Conservation (phyloP, 192 early-diverging fungal species). For the Lobulomyces angularis region DNA sequence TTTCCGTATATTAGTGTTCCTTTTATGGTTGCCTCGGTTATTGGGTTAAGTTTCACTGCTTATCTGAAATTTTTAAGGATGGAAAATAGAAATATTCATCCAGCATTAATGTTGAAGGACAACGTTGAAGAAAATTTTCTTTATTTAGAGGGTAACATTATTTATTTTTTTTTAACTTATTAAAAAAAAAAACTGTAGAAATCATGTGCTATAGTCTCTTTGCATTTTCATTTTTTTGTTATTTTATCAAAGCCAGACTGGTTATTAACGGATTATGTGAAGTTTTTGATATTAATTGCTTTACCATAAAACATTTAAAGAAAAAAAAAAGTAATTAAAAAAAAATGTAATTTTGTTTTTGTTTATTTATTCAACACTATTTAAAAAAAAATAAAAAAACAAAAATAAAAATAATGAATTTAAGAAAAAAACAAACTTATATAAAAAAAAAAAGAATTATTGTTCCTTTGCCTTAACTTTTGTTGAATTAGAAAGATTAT, state of each 20-base stretch:
- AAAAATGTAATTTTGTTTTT: too few relatives aligned
- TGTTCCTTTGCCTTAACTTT: too few relatives aligned
- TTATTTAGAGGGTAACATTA: constrained; percentile 17
- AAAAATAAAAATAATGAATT: too few relatives aligned
- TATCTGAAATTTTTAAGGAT: constrained; percentile 1
- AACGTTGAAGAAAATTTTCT: constrained; percentile 5
- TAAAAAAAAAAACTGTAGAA: too few relatives aligned
- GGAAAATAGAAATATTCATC: constrained; percentile 4
- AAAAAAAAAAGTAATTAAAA: too few relatives aligned
- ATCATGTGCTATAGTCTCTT: constrained; percentile 5
- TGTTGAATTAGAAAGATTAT: too few relatives aligned
- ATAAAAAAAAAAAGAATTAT: too few relatives aligned
- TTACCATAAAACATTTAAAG: too few relatives aligned
- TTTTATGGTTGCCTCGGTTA: background rate
- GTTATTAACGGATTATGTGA: constrained; percentile 28
- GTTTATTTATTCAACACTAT: too few relatives aligned
- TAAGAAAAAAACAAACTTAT: too few relatives aligned
- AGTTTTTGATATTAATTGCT: constrained; percentile 31
- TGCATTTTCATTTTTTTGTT: constrained; percentile 23
- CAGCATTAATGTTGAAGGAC: background rate
- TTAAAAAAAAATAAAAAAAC: too few relatives aligned
- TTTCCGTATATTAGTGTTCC: constrained; percentile 66
- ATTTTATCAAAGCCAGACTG: too few relatives aligned
- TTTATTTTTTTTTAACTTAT: constrained; percentile 17
- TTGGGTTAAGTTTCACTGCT: constrained; percentile 10